phyloP scores from a whole-genome alignment of 306 rosid genomes.

The Chamaecrista fasciculata region DNA sequence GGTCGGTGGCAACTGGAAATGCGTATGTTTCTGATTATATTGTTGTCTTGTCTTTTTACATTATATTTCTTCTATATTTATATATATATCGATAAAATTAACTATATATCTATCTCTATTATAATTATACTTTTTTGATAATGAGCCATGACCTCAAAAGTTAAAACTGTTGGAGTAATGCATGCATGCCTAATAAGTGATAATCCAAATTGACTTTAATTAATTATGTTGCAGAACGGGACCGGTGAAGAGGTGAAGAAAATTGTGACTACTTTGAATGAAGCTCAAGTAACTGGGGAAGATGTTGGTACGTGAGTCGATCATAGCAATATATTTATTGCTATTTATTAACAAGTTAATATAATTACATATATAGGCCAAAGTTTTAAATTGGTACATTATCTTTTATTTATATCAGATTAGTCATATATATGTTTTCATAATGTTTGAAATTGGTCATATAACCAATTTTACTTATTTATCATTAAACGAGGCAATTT shows the following conservation, averaged over 20 bases:
- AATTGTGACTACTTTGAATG: constrained; percentile 64
- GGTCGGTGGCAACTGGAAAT: constrained; percentile 97
- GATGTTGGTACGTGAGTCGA: constrained; percentile 85
- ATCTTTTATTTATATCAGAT: no score
- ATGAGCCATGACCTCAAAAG: background rate
- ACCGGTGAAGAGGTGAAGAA: constrained; percentile 84
- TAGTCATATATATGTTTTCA: no score
- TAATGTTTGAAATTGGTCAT: no score
- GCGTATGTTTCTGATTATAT: constrained; percentile 47
- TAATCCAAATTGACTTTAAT: constrained; percentile 1
- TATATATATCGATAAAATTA: constrained; percentile 24
- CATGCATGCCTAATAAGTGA: no score
- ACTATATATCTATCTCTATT: background rate
- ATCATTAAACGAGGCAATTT: no score
- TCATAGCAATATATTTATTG: no score
- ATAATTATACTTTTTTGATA: background rate
- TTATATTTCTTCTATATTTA: background rate
- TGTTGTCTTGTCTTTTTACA: background rate
- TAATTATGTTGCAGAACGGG: constrained; percentile 59
- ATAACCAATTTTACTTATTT: no score
- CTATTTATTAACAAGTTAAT: background rate
- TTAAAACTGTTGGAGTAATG: background rate
- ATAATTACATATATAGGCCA: no score
- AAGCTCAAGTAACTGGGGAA: constrained; percentile 70
- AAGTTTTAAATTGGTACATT: no score